Evolutionary conservation across 768 basidiomycete species (phyloP), one percentile per base, ranked within the genome.

Genomic region (Tylopilus sp.): DNA sequence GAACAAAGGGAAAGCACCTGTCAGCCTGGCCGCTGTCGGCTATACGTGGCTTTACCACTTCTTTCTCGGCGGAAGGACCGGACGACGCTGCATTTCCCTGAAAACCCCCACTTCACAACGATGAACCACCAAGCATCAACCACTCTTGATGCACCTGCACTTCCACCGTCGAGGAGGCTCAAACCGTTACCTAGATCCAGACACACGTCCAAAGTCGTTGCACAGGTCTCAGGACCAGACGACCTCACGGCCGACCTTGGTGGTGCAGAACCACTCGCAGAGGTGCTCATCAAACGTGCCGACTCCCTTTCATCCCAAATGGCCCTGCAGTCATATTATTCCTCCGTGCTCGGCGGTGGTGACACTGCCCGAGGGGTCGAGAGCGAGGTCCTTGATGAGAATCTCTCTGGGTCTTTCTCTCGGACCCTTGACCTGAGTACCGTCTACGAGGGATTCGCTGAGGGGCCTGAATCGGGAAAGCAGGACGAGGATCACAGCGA

Each of bases 171-270:
- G 48, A 78, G 88, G 59, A 76, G 83, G 57, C 78, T 89, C 62
- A 90, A 89, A 66, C 89, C 89, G 36, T 77, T 89, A 37, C 88
- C 89, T 25, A 89, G 89, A 72, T 81, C 89, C 59, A 78, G 84
- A 56, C 81, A 85, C 55, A 84, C 80, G 24, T 74, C 76, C 40
- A 72, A 67, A 57, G 30, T 53, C 21, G 61, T 44, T 58, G 58
- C 59, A 57, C 69, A 56, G 42, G 54, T 48, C 53, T 58, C 66
- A 37, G 59, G 50, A 44, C 58, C 61, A 49, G 61, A 63, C 65
- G 54, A 63, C 69, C 56, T 64, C 56, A 65, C 66, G 69, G 44
- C 64, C 57, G 47, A 64, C 62, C 63, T 76, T 22, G 72, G 72
- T 41, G 70, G 71, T 34, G 72, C 74, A 54, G 76, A 78, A 55